Percentiles rank a stretch among this genome's conserved stretches.
phyloP scores from a whole-genome alignment of 2,329 filamentous ascomycete species.

The Ophiostoma piceae region DNA sequence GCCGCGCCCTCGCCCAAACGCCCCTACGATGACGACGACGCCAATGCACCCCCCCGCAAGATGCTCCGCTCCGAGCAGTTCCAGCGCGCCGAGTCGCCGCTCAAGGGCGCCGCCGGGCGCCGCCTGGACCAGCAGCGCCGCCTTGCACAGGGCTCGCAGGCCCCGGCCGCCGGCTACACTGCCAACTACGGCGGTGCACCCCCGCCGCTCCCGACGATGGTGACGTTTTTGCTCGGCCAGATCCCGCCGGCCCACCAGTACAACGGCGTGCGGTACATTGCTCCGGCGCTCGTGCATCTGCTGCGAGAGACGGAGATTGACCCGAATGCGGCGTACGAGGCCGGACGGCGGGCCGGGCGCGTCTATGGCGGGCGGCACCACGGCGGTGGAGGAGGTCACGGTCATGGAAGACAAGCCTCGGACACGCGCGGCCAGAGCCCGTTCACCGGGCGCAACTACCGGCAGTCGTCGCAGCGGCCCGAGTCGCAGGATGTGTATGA shows the following conservation, averaged over 20 bases:
- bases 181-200: constrained; percentile 35
- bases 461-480: constrained; percentile 49
- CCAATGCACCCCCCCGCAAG: constrained; percentile 74
- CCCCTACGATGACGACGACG: constrained; percentile 62
- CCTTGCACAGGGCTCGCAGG: constrained; percentile 44
- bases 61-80: constrained; percentile 75
- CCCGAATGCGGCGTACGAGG: constrained; percentile 48
- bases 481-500: constrained; percentile 44
- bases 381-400: neutral
- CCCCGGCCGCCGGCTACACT: constrained; percentile 16
- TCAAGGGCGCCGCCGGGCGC: constrained; percentile 84
- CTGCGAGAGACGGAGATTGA: constrained; percentile 63
- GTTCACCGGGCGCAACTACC: constrained; percentile 37
- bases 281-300: constrained; percentile 66
- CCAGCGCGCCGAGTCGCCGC: constrained; percentile 79
- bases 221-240: constrained; percentile 62
- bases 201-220: constrained; percentile 66
- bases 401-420: neutral
- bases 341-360: constrained; percentile 18
- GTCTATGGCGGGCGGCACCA: constrained; percentile 21
- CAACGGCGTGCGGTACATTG: constrained; percentile 62
- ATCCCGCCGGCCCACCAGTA: constrained; percentile 71
- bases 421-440: constrained; percentile 43
- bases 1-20: constrained; percentile 53
- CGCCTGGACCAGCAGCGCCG: constrained; percentile 73